Conservation (phyloP, 2,329 filamentous ascomycete species). For the Ascocoryne sarcoides region DNA sequence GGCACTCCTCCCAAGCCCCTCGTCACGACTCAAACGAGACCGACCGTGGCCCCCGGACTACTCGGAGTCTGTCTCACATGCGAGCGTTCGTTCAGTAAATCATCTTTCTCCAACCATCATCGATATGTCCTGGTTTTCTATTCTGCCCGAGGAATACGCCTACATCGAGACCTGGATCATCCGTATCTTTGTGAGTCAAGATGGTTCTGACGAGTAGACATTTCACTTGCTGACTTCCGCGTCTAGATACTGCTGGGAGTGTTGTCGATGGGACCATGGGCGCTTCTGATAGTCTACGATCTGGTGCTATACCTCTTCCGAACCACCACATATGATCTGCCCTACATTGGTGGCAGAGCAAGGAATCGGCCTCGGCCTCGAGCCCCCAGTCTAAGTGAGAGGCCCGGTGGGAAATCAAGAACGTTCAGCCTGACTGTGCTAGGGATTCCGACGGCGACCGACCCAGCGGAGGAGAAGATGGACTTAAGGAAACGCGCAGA, state of each 20-base stretch:
- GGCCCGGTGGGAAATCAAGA: slow-evolving; percentile 39
- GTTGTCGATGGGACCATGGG: slow-evolving; percentile 54
- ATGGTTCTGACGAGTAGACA: not conserved
- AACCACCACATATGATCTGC: slow-evolving; percentile 47
- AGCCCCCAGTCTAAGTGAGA: slow-evolving; percentile 51
- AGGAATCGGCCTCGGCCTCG: slow-evolving; percentile 49
- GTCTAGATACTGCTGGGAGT: slow-evolving; percentile 51
- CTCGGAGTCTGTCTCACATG: too few relatives aligned
- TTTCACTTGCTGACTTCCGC: slow-evolving; percentile 11
- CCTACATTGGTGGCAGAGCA: slow-evolving; percentile 51
- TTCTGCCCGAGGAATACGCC: slow-evolving; percentile 50
- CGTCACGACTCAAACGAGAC: too few relatives aligned
- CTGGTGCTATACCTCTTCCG: slow-evolving; percentile 53
- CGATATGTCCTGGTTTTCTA: slow-evolving; percentile 61
- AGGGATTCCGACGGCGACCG: slow-evolving; percentile 9
- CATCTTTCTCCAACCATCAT: slow-evolving; percentile 2
- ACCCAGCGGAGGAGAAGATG: slow-evolving; percentile 21
- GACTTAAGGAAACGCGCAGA: slow-evolving; percentile 16
- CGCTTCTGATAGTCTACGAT: slow-evolving; percentile 54
- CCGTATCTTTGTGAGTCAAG: slow-evolving; percentile 48
- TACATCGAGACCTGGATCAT: slow-evolving; percentile 54
- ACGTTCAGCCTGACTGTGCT: slow-evolving; percentile 21
- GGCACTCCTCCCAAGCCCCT: too few relatives aligned
- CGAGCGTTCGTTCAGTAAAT: too few relatives aligned
- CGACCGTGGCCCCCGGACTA: too few relatives aligned